These are phyloP conservation scores for Rubia peregrina DNA, from an alignment of 305 asterid species.

Conservation along the genomic window DNA sequence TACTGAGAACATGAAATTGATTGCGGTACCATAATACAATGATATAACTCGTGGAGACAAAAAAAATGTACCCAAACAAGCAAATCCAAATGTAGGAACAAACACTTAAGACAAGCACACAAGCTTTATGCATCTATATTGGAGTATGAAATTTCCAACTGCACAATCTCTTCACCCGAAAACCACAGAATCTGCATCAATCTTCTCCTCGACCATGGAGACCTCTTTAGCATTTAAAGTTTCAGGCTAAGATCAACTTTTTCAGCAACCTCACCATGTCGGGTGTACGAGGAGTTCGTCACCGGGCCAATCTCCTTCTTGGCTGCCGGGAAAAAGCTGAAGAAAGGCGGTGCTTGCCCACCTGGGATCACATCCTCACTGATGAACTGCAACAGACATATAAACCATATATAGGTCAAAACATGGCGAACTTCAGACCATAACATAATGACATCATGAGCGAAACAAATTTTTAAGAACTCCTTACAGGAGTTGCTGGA, in stretches of 20 bases:
- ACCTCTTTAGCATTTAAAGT: slow-evolving; percentile 31
- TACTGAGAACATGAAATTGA: not conserved
- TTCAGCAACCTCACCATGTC: slow-evolving; percentile 37
- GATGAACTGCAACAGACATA: slow-evolving; percentile 31
- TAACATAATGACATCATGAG: not conserved
- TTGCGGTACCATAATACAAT: slow-evolving; percentile 2
- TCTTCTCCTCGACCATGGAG: not conserved
- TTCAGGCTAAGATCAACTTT: slow-evolving; percentile 65
- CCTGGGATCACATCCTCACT: slow-evolving; percentile 27
- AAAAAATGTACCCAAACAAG: not conserved
- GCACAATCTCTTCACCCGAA: not conserved
- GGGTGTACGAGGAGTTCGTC: slow-evolving; percentile 21
- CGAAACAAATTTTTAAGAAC: not conserved
- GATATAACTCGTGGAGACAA: not conserved
- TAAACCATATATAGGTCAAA: not conserved
- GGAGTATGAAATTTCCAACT: slow-evolving; percentile 12
- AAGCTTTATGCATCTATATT: not conserved
- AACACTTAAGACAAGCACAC: not conserved
- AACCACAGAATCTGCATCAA: not conserved
- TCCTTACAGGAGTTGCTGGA: slow-evolving; percentile 37
- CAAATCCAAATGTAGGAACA: slow-evolving; percentile 1
- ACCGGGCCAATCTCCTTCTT: slow-evolving; percentile 26
- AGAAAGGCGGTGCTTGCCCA: slow-evolving; percentile 21
- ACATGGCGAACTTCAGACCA: slow-evolving; percentile 1
- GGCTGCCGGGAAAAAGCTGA: slow-evolving; percentile 55